Conservation (phyloP, 2,329 filamentous ascomycete genomes). For the Fusarium oligoseptatum region DNA sequence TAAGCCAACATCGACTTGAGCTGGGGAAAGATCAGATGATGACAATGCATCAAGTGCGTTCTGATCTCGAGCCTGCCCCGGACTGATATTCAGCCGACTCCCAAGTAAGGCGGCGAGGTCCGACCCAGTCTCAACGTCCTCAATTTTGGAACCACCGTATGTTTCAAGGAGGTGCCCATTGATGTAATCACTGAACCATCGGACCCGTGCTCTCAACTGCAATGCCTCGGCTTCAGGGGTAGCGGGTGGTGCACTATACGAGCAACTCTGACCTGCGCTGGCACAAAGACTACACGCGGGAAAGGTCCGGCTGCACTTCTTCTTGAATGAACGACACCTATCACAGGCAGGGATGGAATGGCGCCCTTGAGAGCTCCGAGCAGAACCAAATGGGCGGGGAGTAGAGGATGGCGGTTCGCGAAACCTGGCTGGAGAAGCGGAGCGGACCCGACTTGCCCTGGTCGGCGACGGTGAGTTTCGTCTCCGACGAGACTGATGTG, state of each 20-base stretch:
- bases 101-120: slow-evolving; percentile 31
- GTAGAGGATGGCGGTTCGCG: background rate
- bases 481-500: background rate
- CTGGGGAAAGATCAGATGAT: background rate
- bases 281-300: slow-evolving; percentile 53
- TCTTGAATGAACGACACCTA: slow-evolving; percentile 57
- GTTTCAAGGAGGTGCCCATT: slow-evolving; percentile 45
- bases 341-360: slow-evolving; percentile 47
- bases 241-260: slow-evolving; percentile 41
- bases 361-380: background rate
- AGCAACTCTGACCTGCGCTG: slow-evolving; percentile 52
- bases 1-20: background rate
- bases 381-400: background rate
- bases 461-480: background rate
- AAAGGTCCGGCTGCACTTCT: slow-evolving; percentile 55
- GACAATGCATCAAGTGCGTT: background rate
- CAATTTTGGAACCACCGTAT: slow-evolving; percentile 35
- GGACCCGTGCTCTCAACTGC: background rate
- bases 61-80: background rate
- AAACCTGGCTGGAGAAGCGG: background rate
- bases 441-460: background rate
- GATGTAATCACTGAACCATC: slow-evolving; percentile 42
- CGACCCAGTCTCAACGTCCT: slow-evolving; percentile 49
- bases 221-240: slow-evolving; percentile 28
- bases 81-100: slow-evolving; percentile 1